A percentile compares a stretch with the other conserved stretches of the same genome.
phyloP scores from a whole-genome alignment of 257 asterid species.

The Orobanche coerulescens region DNA sequence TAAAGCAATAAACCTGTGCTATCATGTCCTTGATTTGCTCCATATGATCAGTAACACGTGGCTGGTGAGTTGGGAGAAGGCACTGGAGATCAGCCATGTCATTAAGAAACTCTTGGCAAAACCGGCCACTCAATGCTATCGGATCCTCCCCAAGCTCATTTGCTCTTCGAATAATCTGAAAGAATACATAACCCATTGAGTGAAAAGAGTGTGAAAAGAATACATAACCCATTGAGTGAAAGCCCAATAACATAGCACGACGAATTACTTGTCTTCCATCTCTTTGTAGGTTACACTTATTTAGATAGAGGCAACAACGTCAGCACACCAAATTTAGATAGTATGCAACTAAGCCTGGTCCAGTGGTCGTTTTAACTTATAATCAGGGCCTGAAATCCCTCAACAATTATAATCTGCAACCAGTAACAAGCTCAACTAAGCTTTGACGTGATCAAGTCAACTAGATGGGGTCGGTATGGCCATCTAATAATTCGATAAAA shows the following conservation, averaged over 20 bases:
- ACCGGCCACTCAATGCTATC: slow-evolving; percentile 47
- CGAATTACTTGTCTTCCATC: not conserved
- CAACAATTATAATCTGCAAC: not conserved
- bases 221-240: not conserved
- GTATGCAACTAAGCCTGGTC: no score
- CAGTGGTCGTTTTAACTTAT: no score
- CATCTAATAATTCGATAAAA: no score
- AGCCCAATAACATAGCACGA: not conserved
- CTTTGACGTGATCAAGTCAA: no score
- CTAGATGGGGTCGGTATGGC: no score
- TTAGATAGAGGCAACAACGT: not conserved
- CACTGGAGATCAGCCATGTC: slow-evolving; percentile 78
- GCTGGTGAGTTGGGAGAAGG: slow-evolving; percentile 60
- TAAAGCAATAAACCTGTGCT: slow-evolving; percentile 39
- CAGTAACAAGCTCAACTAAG: not conserved
- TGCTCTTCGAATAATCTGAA: slow-evolving; percentile 63
- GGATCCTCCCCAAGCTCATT: slow-evolving; percentile 50
- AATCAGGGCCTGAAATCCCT: not conserved
- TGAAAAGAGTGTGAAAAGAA: no score
- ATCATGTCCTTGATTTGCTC: slow-evolving; percentile 64
- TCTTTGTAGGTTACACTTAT: not conserved
- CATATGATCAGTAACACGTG: slow-evolving; percentile 60
- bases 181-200: not conserved
- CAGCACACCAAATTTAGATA: not conserved
- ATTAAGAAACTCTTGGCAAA: slow-evolving; percentile 52